Base-by-base conservation (phyloP, 805 yeast genomes). In the Pichia scutulata region DNA sequence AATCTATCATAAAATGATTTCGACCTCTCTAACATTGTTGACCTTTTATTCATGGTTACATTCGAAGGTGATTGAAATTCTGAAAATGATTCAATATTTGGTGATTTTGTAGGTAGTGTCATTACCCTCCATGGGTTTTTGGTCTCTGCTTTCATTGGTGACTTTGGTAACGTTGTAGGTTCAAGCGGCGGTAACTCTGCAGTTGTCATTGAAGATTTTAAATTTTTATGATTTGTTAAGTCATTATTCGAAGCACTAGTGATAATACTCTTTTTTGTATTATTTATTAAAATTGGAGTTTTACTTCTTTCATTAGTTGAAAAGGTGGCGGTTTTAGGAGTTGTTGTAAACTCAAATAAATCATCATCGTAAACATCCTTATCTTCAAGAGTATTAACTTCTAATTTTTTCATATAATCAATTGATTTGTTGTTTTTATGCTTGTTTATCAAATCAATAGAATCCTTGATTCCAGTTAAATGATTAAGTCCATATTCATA, bases 1-100 rank as follows among this genome's bases (percentile, higher is more conserved):
- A 56, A 56, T 25, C 53, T 43, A 10, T 45, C 25, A 52, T 57
- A 56, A 39, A 55, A 58, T 16, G 59, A 56, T 33, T 50, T 37
- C 2, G 58, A 55, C 33, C 51, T 50, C 4, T 26, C 37, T 13
- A 50, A 14, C n/a, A 2, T 28, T 36, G 22, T 24, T 6, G 19
- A 43, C 4, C 7, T 16, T 33, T 8, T 23, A 25, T 22, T 13
- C n/a, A 9, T 23, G 7, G 16, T 18, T 3, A 9, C 4, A 26
- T 41, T 41, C 1, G 30, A n/a, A 24, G 43, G 30, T 9, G n/a
- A 6, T 25, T 9, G 8, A 6, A 25, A 7, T 7, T 13, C 18
- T 30, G 36, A 4, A 14, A 18, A 16, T 30, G 36, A 33, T 33
- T 28, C 39, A 25, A 12, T 23, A 7, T 3, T 2, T n/a, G 39